These are phyloP conservation scores for Euphrasia arctica DNA, from an alignment of 305 asterid genomes.

Conservation along the genomic window DNA sequence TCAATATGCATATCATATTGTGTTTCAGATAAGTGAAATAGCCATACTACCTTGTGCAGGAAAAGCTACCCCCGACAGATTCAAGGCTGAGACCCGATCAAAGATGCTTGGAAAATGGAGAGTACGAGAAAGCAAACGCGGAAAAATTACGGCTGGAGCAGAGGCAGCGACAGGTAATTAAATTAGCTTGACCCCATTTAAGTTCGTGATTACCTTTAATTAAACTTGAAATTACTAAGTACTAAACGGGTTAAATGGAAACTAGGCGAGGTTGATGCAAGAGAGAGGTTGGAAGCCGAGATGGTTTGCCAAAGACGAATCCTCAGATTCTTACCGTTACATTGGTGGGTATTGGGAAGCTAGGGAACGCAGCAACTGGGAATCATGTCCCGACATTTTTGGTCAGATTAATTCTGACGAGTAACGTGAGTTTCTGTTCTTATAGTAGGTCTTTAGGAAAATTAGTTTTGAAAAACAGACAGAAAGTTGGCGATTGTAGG, in stretches of 20 bases:
- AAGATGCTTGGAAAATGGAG: constrained; percentile 92
- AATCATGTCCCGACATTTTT: constrained; percentile 61
- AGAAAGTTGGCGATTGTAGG: constrained; percentile 18
- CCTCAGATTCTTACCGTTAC: constrained; percentile 41
- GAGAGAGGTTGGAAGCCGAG: constrained; percentile 66
- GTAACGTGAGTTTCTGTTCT: neutral
- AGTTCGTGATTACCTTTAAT: neutral
- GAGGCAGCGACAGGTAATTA: constrained; percentile 85
- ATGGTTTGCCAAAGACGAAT: constrained; percentile 55
- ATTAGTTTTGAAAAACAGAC: constrained; percentile 17
- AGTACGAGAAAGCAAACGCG: constrained; percentile 78
- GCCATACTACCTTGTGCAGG: constrained; percentile 45
- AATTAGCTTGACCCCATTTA: neutral
- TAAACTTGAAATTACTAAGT: constrained; percentile 3
- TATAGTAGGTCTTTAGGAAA: constrained; percentile 19
- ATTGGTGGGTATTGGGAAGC: constrained; percentile 76
- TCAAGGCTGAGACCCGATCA: constrained; percentile 98
- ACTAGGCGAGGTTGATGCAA: constrained; percentile 57
- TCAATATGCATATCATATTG: neutral
- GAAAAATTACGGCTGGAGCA: constrained; percentile 89
- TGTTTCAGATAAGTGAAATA: constrained; percentile 4
- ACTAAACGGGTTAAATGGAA: constrained; percentile 16
- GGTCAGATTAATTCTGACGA: constrained; percentile 37
- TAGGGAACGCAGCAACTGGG: constrained; percentile 59
- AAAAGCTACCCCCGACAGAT: constrained; percentile 92